Base-by-base conservation (phyloP, 148 eudicot species). In the Tetragonia tetragonoides region DNA sequence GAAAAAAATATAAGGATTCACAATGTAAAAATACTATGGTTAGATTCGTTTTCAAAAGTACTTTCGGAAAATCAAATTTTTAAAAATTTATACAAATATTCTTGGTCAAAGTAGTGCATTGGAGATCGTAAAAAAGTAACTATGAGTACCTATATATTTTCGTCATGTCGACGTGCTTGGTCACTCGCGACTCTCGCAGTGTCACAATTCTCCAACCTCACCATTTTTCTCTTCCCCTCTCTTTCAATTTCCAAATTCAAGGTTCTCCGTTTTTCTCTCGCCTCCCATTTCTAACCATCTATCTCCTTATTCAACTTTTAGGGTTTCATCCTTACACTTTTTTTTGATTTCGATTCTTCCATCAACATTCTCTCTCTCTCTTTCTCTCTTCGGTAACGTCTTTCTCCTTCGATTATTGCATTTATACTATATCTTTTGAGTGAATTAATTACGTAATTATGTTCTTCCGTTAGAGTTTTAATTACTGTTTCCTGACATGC, bases 181-280 rank as follows among this genome's bases (percentile, higher is more conserved):
- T 28, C 17, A 51, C n/a, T 70, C 80, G 80, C 60, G 44, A 68
- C 10, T 46, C 37, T 70, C 74, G 74, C 74, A 67, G 47, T 18
- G 10, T 67, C 47, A 3, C 21, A 17, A 67, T 39, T 3, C 37
- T 41, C n/a, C 54, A 44, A n/a, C 38, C 56, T 21, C 11, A 3
- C 3, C 62, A 23, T 15, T 56, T 72, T 72, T 51, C 61, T 28
- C n/a, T 24, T 3, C 10, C 40, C 5, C 34, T 23, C 54, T 70
- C 59, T 20, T 17, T 15, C 41, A 71, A 3, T 3, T 78, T 78
- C 75, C 69, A 64, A 41, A 66, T 51, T 63, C 56, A 73, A 40
- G 72, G 81, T 79, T 18, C 56, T 51, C 81, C 81, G 76, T 10
- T 73, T 79, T 65, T 79, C 41, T 79, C 81, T 79, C 81, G 16